Percentiles rank a stretch among this genome's conserved stretches.
Conservation (phyloP, 805 yeast genomes). For the Candida ficus region DNA sequence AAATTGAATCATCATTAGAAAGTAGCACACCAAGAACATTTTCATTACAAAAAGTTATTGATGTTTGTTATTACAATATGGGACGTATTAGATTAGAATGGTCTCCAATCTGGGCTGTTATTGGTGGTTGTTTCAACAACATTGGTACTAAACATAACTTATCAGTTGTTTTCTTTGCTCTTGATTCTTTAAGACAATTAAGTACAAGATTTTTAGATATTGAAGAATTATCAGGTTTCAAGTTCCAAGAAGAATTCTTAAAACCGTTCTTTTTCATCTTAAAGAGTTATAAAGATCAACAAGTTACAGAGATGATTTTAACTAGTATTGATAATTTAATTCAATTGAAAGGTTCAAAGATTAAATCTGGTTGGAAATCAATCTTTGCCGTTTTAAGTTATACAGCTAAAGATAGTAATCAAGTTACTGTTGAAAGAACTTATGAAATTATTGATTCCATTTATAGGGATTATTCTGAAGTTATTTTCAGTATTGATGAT, state of each 20-base stretch:
- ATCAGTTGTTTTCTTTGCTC: slow-evolving; percentile 80
- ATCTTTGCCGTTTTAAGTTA: slow-evolving; percentile 72
- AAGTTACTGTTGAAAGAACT: slow-evolving; percentile 56
- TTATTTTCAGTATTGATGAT: slow-evolving; percentile 66
- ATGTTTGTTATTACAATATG: slow-evolving; percentile 97
- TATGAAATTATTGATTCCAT: slow-evolving; percentile 60
- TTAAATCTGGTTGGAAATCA: slow-evolving; percentile 93
- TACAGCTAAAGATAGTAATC: slow-evolving; percentile 61
- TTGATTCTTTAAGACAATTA: slow-evolving; percentile 89
- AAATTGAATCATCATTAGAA: slow-evolving; percentile 81
- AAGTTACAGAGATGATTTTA: slow-evolving; percentile 82
- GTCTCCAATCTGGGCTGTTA: slow-evolving; percentile 91
- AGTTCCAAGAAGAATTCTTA: slow-evolving; percentile 90
- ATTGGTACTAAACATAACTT: slow-evolving; percentile 78
- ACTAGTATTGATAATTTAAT: slow-evolving; percentile 88
- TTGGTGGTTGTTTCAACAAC: slow-evolving; percentile 83
- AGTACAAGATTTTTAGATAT: slow-evolving; percentile 88
- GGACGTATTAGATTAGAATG: slow-evolving; percentile 92
- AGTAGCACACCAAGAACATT: slow-evolving; percentile 84
- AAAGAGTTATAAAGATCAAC: slow-evolving; percentile 56
- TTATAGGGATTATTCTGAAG: slow-evolving; percentile 53
- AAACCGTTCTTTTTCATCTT: slow-evolving; percentile 84
- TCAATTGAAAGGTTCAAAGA: slow-evolving; percentile 61
- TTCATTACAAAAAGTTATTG: slow-evolving; percentile 92
- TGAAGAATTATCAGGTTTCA: slow-evolving; percentile 92